A percentile compares a stretch with the other conserved stretches of the same genome.
These are phyloP conservation scores for Quercus dentata DNA, from an alignment of 306 rosid species.

Conservation along the genomic window DNA sequence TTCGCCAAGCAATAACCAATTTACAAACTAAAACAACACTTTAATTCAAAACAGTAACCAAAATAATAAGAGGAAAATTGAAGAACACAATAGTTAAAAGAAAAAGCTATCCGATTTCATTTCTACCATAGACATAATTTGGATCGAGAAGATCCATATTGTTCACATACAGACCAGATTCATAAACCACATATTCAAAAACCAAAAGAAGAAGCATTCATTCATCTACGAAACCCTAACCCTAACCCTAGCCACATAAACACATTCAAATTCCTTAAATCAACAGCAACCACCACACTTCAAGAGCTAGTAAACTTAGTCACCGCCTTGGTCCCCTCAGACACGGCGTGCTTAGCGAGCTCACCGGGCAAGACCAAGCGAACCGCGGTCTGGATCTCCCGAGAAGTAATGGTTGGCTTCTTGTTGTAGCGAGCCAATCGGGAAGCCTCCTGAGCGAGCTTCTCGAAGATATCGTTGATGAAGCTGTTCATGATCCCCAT, in stretches of 20 bases:
- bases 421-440: conserved; percentile 75
- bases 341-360: conserved; percentile 68
- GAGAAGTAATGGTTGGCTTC: conserved; percentile 67
- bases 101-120: background rate
- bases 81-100: background rate
- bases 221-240: background rate
- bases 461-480: conserved; percentile 74
- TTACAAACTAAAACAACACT: no score
- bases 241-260: background rate
- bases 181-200: no score
- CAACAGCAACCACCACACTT: background rate
- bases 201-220: background rate
- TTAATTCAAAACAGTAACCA: background rate
- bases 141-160: background rate
- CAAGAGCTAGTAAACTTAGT: conserved; percentile 63
- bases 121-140: conserved; percentile 7
- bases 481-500: conserved; percentile 81
- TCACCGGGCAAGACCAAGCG: conserved; percentile 71
- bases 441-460: conserved; percentile 66
- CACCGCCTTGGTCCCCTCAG: conserved; percentile 74
- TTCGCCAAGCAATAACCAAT: no score
- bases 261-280: background rate
- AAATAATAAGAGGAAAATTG: background rate
- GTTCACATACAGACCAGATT: conserved; percentile 4
- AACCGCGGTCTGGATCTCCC: conserved; percentile 80